Percentiles rank a stretch among this genome's conserved stretches.
phyloP scores from a whole-genome alignment of 2,329 filamentous ascomycete species.

The Periconia digitata region DNA sequence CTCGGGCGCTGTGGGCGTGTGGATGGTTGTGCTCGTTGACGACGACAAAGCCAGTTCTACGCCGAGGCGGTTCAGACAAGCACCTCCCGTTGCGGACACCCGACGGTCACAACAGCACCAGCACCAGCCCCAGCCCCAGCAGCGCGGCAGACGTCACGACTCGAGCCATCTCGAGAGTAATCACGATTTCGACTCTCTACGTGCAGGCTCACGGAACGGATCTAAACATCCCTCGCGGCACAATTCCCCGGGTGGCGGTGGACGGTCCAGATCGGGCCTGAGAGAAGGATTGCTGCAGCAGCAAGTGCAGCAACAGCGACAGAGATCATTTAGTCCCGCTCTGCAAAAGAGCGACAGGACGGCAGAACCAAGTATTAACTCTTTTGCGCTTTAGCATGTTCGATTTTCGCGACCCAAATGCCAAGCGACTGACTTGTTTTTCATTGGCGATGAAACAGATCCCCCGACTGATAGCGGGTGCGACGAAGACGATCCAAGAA shows the following conservation, averaged over 20 bases:
- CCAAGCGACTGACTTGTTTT: no score
- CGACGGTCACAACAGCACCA: conserved; percentile 5
- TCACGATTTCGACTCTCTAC: no score
- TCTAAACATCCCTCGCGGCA: no score
- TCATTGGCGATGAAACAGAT: not conserved
- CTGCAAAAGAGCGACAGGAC: not conserved
- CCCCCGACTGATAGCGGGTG: no score
- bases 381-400: conserved; percentile 16
- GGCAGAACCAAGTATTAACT: conserved; percentile 14
- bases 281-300: not conserved
- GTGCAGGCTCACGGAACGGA: no score
- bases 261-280: not conserved
- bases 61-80: conserved; percentile 30
- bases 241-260: no score
- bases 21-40: conserved; percentile 76
- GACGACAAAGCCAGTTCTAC: conserved; percentile 39
- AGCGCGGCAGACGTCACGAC: not conserved
- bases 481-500: not conserved
- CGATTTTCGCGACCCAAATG: no score
- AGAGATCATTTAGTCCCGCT: conserved; percentile 1
- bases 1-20: conserved; percentile 70
- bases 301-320: not conserved
- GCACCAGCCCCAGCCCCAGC: not conserved
- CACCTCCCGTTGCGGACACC: conserved; percentile 33
- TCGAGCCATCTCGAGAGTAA: no score